Conservation (phyloP, 2,329 filamentous ascomycete species). For the Rhinocladiella mackenziei region DNA sequence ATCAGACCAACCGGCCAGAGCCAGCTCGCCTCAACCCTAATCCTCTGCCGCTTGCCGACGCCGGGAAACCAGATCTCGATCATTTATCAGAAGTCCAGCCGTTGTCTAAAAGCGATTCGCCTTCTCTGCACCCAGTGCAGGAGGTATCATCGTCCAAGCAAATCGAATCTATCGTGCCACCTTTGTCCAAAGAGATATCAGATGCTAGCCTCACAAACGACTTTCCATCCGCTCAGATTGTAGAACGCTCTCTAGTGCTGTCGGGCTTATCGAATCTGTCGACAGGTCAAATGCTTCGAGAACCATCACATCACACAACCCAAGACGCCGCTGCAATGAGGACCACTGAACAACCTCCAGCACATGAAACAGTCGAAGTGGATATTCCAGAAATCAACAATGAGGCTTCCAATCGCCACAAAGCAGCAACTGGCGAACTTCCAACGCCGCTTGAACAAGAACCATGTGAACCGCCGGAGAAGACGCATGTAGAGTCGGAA, state of each 20-base stretch:
- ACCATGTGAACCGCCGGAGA: no score
- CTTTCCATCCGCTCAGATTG: conserved; percentile 17
- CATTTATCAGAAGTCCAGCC: not conserved
- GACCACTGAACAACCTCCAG: not conserved
- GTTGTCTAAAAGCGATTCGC: not conserved
- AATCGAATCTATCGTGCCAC: not conserved
- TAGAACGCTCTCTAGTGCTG: not conserved
- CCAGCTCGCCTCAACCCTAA: no score
- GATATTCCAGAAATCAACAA: not conserved
- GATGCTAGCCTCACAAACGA: conserved; percentile 3
- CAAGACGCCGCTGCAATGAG: not conserved
- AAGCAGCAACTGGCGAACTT: no score
- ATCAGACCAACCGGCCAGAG: no score
- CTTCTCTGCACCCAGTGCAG: conserved; percentile 4
- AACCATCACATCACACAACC: not conserved
- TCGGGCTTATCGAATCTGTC: conserved; percentile 17
- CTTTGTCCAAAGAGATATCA: conserved; percentile 15
- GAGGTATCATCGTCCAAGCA: not conserved
- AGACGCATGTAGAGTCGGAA: conserved; percentile 5
- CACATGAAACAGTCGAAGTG: no score
- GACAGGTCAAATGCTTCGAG: conserved; percentile 9
- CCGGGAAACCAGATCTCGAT: no score
- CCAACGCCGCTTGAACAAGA: no score
- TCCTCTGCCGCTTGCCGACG: no score
- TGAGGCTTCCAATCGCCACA: no score